Evolutionary conservation across 805 yeast genomes (phyloP), one percentile per base, ranked within the genome.

Genomic region (Lipomyces starkeyi): DNA sequence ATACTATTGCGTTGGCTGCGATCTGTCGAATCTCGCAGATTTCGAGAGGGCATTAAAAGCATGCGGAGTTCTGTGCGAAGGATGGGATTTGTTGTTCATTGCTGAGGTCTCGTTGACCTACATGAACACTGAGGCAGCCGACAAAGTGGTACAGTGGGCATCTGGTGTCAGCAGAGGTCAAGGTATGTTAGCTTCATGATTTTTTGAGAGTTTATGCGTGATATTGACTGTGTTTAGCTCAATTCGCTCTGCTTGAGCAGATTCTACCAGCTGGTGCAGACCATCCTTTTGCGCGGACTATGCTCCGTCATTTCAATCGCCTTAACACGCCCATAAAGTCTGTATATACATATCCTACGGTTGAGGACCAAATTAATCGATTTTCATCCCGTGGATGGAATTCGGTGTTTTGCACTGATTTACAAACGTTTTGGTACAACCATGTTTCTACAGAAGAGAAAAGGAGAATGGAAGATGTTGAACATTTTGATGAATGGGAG

Each of bases 41-140:
- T 68, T 75, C 55, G 74, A 62, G 27, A 74, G 68, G 35, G 71
- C 77, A 0, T 61, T 78, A n/a, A 52, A 67, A 13, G 20, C 62
- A 8, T 59, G 73, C 37, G 70, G 66, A 37, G 63, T 69, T 7
- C 62, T 64, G 27, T 61, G 63, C 6, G 66, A 67, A 7, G 61
- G 66, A n/a, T 54, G 72, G 17, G 60, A 70, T 17, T 65, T 74
- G 58, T 81, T 91, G 1, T 91, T 89, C 74, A 82, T 91, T 53
- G 94, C 96, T 0, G 97, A 91, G 76, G 96, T 91, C 3, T 90
- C 96, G 0, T 78, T 91, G 64, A 93, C 94, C 0, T 91, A 91
- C 76, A 91, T 91, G 95, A 80, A 83, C 52, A 88, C 90, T 13
- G 82, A 82, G 49, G 81, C 83, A 65, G 91, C 96, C 5, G 88